Evolutionary conservation across 345 rosid species (phyloP).

Genomic region (Populus ilicifolia): DNA sequence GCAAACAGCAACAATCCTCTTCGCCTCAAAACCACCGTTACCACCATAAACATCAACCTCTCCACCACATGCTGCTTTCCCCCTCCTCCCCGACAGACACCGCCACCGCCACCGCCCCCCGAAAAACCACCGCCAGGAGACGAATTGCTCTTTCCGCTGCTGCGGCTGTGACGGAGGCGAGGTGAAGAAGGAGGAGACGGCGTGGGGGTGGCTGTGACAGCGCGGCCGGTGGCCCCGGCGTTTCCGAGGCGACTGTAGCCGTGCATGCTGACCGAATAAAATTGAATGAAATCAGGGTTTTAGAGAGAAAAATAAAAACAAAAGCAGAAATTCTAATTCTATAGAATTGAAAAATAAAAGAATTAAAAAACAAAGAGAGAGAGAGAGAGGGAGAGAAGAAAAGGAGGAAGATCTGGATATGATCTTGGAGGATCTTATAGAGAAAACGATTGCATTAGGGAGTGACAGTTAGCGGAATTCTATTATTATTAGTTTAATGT

Average conservation of each 20-base stretch:
- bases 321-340: neutral
- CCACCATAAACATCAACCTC: constrained; percentile 45
- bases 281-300: neutral
- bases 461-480: neutral
- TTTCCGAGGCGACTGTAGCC: constrained; percentile 84
- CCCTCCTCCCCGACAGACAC: constrained; percentile 19
- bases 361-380: too few relatives aligned
- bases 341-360: too few relatives aligned
- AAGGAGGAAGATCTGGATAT: neutral
- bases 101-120: constrained; percentile 17
- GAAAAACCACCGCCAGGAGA: constrained; percentile 4
- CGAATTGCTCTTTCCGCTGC: neutral
- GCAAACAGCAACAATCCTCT: constrained; percentile 78
- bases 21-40: constrained; percentile 64
- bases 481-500: too few relatives aligned
- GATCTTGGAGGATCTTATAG: neutral
- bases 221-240: constrained; percentile 27
- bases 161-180: constrained; percentile 57
- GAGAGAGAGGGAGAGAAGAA: neutral
- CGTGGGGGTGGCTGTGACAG: constrained; percentile 26
- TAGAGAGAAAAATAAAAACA: too few relatives aligned
- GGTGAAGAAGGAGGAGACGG: constrained; percentile 87
- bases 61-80: constrained; percentile 48
- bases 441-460: neutral
- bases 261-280: constrained; percentile 39